Base-by-base conservation (phyloP, 2,329 filamentous ascomycete species). In the Hypoxylon sp. region DNA sequence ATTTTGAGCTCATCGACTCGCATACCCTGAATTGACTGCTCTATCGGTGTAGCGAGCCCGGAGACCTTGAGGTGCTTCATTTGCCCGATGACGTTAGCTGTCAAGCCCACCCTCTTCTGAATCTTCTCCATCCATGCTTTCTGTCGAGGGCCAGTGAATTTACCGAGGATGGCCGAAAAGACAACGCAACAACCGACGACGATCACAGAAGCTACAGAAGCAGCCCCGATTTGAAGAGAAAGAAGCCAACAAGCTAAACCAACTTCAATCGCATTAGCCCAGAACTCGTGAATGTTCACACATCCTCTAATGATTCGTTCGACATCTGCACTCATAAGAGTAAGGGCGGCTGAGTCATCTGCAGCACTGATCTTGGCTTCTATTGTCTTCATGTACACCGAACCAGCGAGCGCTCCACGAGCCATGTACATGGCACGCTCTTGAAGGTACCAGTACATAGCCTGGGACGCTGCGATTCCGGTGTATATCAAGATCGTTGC, bases 261-360 rank as follows among this genome's bases (percentile, higher is more conserved):
- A 3, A 83, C 79, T 67, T 86, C 80, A 0, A 85, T 63, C 0
- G 75, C 64, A 29, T 73, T 79, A 0, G 77, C 80, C 82, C 82
- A 84, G 6, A 80, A 69, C n/a, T 83, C 79, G 50, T 84, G 84
- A 37, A 83, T 62, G 2, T 68, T 70, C 3, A 73, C 54, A 6
- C 77, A 74, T 0, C 80, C 82, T 0, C 70, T 57, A 0, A 77
- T 70, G 6, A 85, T 80, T 11, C 80, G 77, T 60, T 85, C 83
- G 7, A 85, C 76, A 48, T 86, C 84, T 8, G 82, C 79, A 58
- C 70, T 83, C 83, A 86, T 86, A 1, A 85, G 76, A 0, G 84
- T 85, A 46, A 85, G 70, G 0, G 82, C 80, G 0, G 81, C 79
- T 35, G 81, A 79, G 1, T 78, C 73, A 0, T 70, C 66, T 13